A percentile compares a stretch with the other conserved stretches of the same genome.
phyloP scores from a whole-genome alignment of 495 filamentous ascomycete genomes.

The Neurospora sp. region DNA sequence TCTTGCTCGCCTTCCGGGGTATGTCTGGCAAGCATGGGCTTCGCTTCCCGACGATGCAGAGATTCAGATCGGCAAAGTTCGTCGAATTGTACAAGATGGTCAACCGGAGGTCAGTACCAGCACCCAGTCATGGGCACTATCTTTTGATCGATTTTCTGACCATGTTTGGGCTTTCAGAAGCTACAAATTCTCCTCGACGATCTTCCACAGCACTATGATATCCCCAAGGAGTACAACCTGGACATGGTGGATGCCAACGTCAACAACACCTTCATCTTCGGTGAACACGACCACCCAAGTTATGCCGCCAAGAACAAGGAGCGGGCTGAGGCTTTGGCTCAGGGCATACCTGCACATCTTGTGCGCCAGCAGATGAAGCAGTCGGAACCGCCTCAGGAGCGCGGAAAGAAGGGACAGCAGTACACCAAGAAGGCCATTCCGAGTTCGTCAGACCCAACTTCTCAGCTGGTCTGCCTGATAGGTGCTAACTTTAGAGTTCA shows the following conservation, averaged over 20 bases:
- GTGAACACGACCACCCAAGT: conserved; percentile 80
- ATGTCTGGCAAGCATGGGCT: conserved; percentile 62
- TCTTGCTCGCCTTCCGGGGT: conserved; percentile 65
- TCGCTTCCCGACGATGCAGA: conserved; percentile 42
- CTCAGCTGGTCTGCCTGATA: background rate
- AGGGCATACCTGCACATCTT: conserved; percentile 40
- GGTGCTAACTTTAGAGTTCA: conserved; percentile 20
- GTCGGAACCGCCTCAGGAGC: conserved; percentile 29
- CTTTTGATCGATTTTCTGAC: conserved; percentile 4
- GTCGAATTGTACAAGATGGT: conserved; percentile 22
- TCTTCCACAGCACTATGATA: conserved; percentile 46
- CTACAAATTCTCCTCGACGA: conserved; percentile 36
- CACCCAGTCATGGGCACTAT: background rate
- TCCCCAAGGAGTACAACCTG: conserved; percentile 78
- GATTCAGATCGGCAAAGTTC: conserved; percentile 64
- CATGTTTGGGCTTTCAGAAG: conserved; percentile 16
- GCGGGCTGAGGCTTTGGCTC: conserved; percentile 35
- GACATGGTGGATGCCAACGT: conserved; percentile 50
- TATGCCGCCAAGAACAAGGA: conserved; percentile 51
- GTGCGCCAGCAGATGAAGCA: conserved; percentile 29
- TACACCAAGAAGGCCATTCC: conserved; percentile 72
- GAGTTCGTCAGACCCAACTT: conserved; percentile 43
- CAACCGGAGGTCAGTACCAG: background rate
- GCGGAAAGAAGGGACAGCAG: conserved; percentile 53
- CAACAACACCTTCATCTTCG: conserved; percentile 80